Base-by-base conservation (phyloP, 2,329 filamentous ascomycete genomes). In the Claviceps arundinis region DNA sequence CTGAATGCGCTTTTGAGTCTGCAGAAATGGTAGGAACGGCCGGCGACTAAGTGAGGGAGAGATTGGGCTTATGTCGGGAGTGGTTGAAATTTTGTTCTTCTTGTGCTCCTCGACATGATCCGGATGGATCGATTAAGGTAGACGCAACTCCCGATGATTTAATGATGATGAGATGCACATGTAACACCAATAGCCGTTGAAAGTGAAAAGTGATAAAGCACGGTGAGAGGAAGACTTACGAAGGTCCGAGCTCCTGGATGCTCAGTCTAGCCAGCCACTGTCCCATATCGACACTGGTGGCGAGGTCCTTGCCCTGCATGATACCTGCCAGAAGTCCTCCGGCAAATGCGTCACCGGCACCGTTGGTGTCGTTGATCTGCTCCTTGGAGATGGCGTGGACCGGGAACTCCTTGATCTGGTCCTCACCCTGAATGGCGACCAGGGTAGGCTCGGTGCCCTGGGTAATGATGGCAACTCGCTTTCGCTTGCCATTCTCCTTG, bases 251-350 rank as follows among this genome's bases (percentile, higher is more conserved):
- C 73, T 97, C 90, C 74, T 91, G 84, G 68, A 98, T 91, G 77
- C 89, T 93, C 64, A 95, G 76, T 65, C 85, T 85, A 48, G 93
- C 93, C 59, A 98, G 80, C 93, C 93, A 98, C 73, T 96, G 90
- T 58, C 93, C 93, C 79, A 93, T 87, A 68, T 96, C 87, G 61
- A 98, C 78, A 64, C 79, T 79, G 59, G 83, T 81, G 62, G 86
- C 83, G 49, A 98, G 77, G 51, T 81, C 68, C 75, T 93, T 87
- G 69, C 86, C 89, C 70, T 91, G 77, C 56, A 95, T 84, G 57
- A 97, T 76, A 65, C 90, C 93, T 50, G 93, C 93, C 52, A 88
- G 77, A 72, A 98, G 89, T 57, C 93, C 93, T 65, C 89, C 93
- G 54, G 93, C 91, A 64, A 98, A 98, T 50, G 93, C 91, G 67